These are phyloP conservation scores for Coriaria nepalensis DNA, from an alignment of 306 rosid species.

Conservation along the genomic window DNA sequence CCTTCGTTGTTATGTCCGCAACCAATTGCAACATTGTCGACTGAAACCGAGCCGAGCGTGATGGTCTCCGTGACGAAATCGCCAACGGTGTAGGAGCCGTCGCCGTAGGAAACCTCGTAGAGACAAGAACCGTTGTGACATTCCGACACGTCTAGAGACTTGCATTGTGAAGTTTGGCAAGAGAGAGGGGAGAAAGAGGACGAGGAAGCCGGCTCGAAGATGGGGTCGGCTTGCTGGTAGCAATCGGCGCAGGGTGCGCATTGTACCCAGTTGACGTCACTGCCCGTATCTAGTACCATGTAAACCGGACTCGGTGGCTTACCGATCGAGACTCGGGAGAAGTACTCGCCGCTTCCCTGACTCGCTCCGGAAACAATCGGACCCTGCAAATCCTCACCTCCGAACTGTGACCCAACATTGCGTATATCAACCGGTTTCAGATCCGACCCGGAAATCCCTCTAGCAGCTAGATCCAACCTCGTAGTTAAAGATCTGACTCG, in stretches of 20 bases:
- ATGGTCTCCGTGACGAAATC: constrained; percentile 69
- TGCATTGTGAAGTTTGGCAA: constrained; percentile 47
- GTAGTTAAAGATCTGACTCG: constrained; percentile 47
- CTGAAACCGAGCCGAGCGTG: constrained; percentile 33
- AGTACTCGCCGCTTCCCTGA: constrained; percentile 95
- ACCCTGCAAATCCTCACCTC: constrained; percentile 21
- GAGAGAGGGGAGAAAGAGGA: constrained; percentile 39
- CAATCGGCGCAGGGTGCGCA: constrained; percentile 89
- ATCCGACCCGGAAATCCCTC: constrained; percentile 27
- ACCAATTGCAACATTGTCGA: constrained; percentile 43
- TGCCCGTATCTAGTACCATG: constrained; percentile 82
- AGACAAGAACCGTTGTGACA: constrained; percentile 72
- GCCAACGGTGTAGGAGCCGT: constrained; percentile 85
- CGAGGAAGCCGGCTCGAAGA: constrained; percentile 54
- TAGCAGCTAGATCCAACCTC: constrained; percentile 32
- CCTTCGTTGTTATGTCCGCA: constrained; percentile 91
- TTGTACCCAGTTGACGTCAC: constrained; percentile 94
- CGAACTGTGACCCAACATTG: neutral
- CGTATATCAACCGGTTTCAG: constrained; percentile 22
- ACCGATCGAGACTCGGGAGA: constrained; percentile 76
- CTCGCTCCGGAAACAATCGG: constrained; percentile 73
- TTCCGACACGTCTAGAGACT: constrained; percentile 53
- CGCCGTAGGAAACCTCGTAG: constrained; percentile 84
- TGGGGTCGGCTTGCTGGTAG: constrained; percentile 76
- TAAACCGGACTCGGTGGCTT: constrained; percentile 51